Percentiles rank a stretch among this genome's conserved stretches.
Conservation (phyloP, 805 yeast genomes). For the Millerozyma acaciae region DNA sequence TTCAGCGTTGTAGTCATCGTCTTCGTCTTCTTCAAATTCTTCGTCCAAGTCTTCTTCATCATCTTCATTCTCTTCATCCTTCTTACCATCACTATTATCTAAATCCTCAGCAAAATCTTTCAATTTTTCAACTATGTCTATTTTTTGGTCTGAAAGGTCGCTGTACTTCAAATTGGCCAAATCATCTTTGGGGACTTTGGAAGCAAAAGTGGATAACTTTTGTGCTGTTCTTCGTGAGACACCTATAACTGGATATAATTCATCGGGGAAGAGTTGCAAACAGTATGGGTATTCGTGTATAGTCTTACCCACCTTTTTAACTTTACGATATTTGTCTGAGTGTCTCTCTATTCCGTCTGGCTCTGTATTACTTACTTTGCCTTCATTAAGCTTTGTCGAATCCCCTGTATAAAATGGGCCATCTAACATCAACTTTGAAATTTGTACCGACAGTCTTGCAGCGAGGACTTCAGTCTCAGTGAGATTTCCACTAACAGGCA, state of each 20-base stretch:
- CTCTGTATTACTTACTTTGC: slow-evolving; percentile 11
- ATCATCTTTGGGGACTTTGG: slow-evolving; percentile 37
- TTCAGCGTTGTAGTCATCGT: slow-evolving; percentile 77
- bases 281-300: slow-evolving; percentile 76
- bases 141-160: slow-evolving; percentile 31
- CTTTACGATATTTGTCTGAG: slow-evolving; percentile 73
- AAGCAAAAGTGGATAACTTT: slow-evolving; percentile 40
- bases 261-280: slow-evolving; percentile 69
- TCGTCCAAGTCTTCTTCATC: slow-evolving; percentile 61
- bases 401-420: slow-evolving; percentile 69
- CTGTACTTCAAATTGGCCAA: slow-evolving; percentile 21
- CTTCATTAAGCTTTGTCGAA: slow-evolving; percentile 25
- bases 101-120: slow-evolving; percentile 42
- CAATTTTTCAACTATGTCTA: slow-evolving; percentile 40
- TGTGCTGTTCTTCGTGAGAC: slow-evolving; percentile 50
- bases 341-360: slow-evolving; percentile 76
- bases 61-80: slow-evolving; percentile 35
- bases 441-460: slow-evolving; percentile 54
- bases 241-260: slow-evolving; percentile 70
- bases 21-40: slow-evolving; percentile 69
- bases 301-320: slow-evolving; percentile 65
- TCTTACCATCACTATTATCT: slow-evolving; percentile 39
- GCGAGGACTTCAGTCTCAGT: slow-evolving; percentile 47
- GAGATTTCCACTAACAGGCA: slow-evolving; percentile 65
- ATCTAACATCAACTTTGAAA: slow-evolving; percentile 51